Evolutionary conservation across 257 asterid species (phyloP).

Genomic region (Petunia secreta): DNA sequence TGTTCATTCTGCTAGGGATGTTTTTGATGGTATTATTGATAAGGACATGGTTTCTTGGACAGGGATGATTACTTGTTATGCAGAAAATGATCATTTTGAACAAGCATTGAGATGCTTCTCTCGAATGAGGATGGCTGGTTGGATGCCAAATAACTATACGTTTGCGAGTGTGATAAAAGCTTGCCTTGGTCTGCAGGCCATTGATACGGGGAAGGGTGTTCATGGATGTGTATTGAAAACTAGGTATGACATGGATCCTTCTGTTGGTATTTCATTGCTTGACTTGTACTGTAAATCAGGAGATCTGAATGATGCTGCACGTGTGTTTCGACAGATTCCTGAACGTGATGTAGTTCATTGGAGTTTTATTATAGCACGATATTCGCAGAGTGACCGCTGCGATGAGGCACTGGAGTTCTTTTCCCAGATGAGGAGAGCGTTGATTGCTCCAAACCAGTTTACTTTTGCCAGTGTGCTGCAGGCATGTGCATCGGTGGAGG

Average conservation of each 20-base stretch:
- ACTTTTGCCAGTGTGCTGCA: conserved; percentile 89
- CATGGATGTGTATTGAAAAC: conserved; percentile 77
- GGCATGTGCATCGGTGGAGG: conserved; percentile 70
- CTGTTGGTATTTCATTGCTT: conserved; percentile 81
- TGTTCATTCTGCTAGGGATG: conserved; percentile 56
- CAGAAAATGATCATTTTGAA: conserved; percentile 63
- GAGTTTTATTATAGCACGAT: conserved; percentile 96
- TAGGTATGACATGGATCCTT: conserved; percentile 72
- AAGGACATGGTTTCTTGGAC: conserved; percentile 93
- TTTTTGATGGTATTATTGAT: conserved; percentile 55
- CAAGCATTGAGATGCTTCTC: conserved; percentile 61
- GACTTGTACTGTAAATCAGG: conserved; percentile 76
- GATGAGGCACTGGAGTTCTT: conserved; percentile 72
- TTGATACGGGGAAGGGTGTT: conserved; percentile 60
- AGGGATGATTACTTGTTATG: conserved; percentile 81
- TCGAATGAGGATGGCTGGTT: conserved; percentile 65
- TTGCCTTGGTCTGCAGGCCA: conserved; percentile 65
- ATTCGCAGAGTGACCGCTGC: conserved; percentile 72
- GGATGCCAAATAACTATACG: conserved; percentile 80
- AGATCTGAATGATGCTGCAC: conserved; percentile 66
- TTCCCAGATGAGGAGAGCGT: conserved; percentile 59
- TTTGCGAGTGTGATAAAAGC: conserved; percentile 84
- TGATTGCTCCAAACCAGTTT: conserved; percentile 75
- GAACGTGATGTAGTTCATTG: conserved; percentile 82
- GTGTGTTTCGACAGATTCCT: conserved; percentile 78